These are phyloP conservation scores for Hypomyces perniciosus DNA, from an alignment of 2,329 filamentous ascomycete genomes.

Conservation along the genomic window DNA sequence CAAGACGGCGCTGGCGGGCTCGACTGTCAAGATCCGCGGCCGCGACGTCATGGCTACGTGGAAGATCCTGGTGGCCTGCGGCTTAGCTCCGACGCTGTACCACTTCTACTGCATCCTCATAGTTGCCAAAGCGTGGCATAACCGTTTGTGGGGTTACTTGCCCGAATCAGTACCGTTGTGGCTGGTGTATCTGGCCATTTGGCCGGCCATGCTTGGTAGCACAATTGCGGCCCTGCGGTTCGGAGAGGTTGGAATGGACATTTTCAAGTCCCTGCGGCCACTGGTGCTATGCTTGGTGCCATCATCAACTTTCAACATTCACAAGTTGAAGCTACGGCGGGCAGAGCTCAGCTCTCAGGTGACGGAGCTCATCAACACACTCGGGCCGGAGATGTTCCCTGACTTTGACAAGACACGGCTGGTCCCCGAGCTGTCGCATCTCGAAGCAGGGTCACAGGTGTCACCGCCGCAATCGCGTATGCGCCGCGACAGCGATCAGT, in stretches of 20 bases:
- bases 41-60: conserved; percentile 89
- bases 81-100: conserved; percentile 75
- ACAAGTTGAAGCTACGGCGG: conserved; percentile 67
- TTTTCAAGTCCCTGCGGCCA: conserved; percentile 87
- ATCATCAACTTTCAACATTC: conserved; percentile 74
- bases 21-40: conserved; percentile 81
- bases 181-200: conserved; percentile 66
- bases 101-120: conserved; percentile 72
- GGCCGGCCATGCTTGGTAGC: conserved; percentile 76
- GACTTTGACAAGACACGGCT: conserved; percentile 80
- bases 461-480: conserved; percentile 20
- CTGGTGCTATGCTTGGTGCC: conserved; percentile 81
- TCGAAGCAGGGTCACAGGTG: conserved; percentile 24
- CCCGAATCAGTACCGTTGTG: conserved; percentile 76
- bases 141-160: conserved; percentile 75
- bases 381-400: conserved; percentile 94
- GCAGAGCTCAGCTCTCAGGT: conserved; percentile 73
- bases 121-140: conserved; percentile 71
- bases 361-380: conserved; percentile 86
- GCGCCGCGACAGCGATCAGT: conserved; percentile 45
- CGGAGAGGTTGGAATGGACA: conserved; percentile 98
- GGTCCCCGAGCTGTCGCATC: conserved; percentile 48
- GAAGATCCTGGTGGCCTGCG: conserved; percentile 86
- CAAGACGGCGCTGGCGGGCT: conserved; percentile 74
- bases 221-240: conserved; percentile 92